A percentile compares a stretch with the other conserved stretches of the same genome.
phyloP scores from a whole-genome alignment of 2,329 filamentous ascomycete species.

The Colletotrichum liaoningense region DNA sequence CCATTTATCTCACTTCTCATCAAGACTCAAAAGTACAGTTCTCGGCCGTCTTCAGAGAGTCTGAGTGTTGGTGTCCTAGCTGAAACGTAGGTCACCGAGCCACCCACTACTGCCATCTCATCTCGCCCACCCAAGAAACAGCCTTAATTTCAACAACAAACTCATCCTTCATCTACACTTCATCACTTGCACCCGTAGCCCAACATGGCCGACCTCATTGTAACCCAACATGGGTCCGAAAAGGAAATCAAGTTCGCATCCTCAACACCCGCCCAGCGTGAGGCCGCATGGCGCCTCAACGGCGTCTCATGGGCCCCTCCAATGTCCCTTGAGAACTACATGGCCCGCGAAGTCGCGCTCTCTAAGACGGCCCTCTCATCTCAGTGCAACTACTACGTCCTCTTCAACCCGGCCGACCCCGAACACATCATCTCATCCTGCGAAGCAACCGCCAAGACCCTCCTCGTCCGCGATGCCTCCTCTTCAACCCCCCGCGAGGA shows the following conservation, averaged over 20 bases:
- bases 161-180: not conserved
- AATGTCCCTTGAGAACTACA: constrained; percentile 42
- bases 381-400: constrained; percentile 45
- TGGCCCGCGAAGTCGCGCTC: constrained; percentile 43
- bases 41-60: not conserved
- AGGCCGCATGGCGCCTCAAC: constrained; percentile 45
- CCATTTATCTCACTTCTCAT: not conserved
- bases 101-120: not conserved
- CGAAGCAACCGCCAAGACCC: constrained; percentile 37
- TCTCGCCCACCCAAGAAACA: no score
- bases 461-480: constrained; percentile 40
- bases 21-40: not conserved
- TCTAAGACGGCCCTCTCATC: constrained; percentile 42
- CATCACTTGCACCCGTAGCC: not conserved
- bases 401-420: constrained; percentile 43
- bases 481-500: constrained; percentile 40
- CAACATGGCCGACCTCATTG: constrained; percentile 22
- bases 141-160: not conserved
- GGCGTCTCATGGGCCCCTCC: constrained; percentile 44
- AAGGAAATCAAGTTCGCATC: constrained; percentile 42
- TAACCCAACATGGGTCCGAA: not conserved
- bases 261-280: constrained; percentile 44
- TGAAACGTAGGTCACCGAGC: constrained; percentile 3
- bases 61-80: not conserved
- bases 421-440: constrained; percentile 48